Conservation (phyloP, 1,139 yeast species). For the Blastobotrys serpentis region DNA sequence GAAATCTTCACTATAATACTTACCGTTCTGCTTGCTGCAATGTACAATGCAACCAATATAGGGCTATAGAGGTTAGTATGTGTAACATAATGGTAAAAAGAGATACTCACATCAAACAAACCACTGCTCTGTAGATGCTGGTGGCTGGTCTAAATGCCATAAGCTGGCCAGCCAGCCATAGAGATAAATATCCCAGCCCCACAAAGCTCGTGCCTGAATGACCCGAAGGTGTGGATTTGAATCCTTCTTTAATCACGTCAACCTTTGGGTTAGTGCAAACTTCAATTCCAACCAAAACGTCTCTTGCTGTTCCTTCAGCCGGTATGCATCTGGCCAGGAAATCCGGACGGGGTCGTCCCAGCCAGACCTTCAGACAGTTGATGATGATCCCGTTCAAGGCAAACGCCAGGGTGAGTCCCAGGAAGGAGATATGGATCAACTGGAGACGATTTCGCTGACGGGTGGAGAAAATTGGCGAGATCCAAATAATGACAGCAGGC, state of each 20-base stretch:
- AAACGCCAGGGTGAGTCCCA: conserved; percentile 47
- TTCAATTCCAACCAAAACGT: conserved; percentile 49
- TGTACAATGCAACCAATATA: conserved; percentile 29
- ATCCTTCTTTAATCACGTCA: conserved; percentile 56
- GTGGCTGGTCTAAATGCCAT: conserved; percentile 41
- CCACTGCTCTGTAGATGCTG: conserved; percentile 32
- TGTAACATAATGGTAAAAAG: not conserved
- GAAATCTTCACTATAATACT: conserved; percentile 1
- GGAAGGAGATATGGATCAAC: conserved; percentile 41
- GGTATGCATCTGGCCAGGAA: conserved; percentile 71
- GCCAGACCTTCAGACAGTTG: conserved; percentile 64
- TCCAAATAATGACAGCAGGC: conserved; percentile 35
- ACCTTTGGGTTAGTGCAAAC: conserved; percentile 49
- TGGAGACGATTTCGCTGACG: conserved; percentile 30
- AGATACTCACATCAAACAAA: conserved; percentile 26
- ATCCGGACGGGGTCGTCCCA: conserved; percentile 83
- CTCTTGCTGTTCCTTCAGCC: conserved; percentile 37
- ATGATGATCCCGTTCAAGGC: conserved; percentile 48
- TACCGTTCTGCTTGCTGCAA: conserved; percentile 33
- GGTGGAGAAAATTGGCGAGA: conserved; percentile 28
- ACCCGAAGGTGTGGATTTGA: conserved; percentile 80
- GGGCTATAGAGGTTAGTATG: conserved; percentile 23
- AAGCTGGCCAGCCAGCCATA: conserved; percentile 65
- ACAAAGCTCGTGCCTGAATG: conserved; percentile 71
- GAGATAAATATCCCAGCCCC: conserved; percentile 57